Evolutionary conservation across 352 stramenopile species (phyloP).

Genomic region (Phytophthora meadii): DNA sequence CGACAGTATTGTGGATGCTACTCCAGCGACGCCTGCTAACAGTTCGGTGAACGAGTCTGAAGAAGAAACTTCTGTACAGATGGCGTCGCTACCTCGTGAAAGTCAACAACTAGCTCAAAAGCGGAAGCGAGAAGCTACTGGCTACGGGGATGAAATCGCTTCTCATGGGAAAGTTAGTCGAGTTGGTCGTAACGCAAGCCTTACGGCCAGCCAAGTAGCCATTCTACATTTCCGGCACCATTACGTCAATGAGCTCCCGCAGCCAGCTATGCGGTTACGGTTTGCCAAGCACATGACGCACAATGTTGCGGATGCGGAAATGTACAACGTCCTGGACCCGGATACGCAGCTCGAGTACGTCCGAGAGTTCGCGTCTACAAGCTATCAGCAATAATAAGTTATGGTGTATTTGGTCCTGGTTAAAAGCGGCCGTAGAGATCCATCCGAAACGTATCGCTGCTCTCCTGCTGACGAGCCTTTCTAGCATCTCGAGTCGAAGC

Average conservation of each 20-base stretch:
- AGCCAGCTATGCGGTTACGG: slow-evolving; percentile 33
- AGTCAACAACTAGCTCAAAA: too few relatives aligned
- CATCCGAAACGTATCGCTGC: slow-evolving; percentile 34
- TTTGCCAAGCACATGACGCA: slow-evolving; percentile 58
- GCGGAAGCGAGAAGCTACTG: not conserved
- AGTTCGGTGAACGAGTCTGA: not conserved
- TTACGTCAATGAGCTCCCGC: slow-evolving; percentile 39
- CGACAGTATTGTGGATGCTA: not conserved
- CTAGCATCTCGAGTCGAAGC: not conserved
- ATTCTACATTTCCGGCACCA: slow-evolving; percentile 54
- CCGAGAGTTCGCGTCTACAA: slow-evolving; percentile 38
- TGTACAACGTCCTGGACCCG: slow-evolving; percentile 71
- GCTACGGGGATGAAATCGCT: not conserved
- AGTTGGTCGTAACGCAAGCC: not conserved
- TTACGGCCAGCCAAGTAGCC: slow-evolving; percentile 49
- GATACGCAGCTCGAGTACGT: slow-evolving; percentile 51
- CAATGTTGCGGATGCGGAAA: slow-evolving; percentile 56
- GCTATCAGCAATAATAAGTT: slow-evolving; percentile 1
- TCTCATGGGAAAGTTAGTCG: too few relatives aligned
- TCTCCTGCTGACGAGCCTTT: slow-evolving; percentile 10
- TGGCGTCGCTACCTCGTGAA: slow-evolving; percentile 15
- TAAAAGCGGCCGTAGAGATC: slow-evolving; percentile 44
- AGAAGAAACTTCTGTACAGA: slow-evolving; percentile 20
- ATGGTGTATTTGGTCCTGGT: slow-evolving; percentile 5
- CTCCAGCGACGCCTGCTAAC: not conserved